Conservation (phyloP, 306 rosid species). For the Castanospermum australe region DNA sequence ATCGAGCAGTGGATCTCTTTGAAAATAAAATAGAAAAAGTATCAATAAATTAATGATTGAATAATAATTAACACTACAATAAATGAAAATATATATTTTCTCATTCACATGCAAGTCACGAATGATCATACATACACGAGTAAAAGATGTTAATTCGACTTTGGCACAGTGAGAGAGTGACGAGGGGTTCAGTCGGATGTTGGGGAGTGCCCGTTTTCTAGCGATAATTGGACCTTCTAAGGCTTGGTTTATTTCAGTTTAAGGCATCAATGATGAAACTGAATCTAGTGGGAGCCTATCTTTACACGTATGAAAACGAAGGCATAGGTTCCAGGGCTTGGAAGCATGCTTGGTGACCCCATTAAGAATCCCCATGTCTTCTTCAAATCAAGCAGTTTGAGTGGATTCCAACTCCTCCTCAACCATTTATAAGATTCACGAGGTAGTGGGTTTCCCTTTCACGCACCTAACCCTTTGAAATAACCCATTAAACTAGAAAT, state of each 20-base stretch:
- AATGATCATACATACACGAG: constrained; percentile 18
- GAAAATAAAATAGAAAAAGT: too few species aligned
- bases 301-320: constrained; percentile 62
- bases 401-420: constrained; percentile 99
- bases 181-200: constrained; percentile 5
- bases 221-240: constrained; percentile 55
- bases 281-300: constrained; percentile 51
- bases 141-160: constrained; percentile 20
- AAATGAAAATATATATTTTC: too few species aligned
- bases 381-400: constrained; percentile 58
- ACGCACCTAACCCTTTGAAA: constrained; percentile 68
- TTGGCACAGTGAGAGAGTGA: constrained; percentile 28
- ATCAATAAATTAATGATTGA: too few species aligned
- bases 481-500: constrained; percentile 43
- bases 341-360: constrained; percentile 57
- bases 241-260: constrained; percentile 37
- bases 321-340: constrained; percentile 32
- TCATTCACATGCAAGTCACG: not conserved
- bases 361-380: constrained; percentile 45
- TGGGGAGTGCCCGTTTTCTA: constrained; percentile 17
- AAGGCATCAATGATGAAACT: constrained; percentile 48
- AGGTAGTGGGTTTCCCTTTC: constrained; percentile 90
- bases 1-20: too few species aligned
- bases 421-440: constrained; percentile 55
- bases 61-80: too few species aligned